Evolutionary conservation across 169 alveolate genomes (phyloP).

Genomic region (Plasmodium vinckei): DNA sequence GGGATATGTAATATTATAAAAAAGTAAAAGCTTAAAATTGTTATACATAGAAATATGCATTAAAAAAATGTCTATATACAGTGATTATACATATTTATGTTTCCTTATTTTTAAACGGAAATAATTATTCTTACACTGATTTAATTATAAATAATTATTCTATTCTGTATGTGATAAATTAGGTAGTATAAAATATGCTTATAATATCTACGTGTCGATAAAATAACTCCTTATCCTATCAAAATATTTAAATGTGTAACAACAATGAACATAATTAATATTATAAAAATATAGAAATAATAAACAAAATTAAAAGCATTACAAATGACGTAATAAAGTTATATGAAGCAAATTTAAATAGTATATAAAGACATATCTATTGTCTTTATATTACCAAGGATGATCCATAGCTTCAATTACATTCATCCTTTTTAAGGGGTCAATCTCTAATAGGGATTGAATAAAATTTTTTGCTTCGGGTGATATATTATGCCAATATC

Average conservation of each 20-base stretch:
- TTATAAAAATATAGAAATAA: background rate
- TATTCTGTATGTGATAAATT: background rate
- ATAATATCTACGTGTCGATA: constrained; percentile 20
- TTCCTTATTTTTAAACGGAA: no score
- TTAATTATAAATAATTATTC: background rate
- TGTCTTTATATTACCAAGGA: constrained; percentile 76
- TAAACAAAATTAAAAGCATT: background rate
- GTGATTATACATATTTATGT: no score
- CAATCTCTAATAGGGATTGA: constrained; percentile 51
- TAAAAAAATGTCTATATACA: no score
- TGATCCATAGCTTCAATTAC: constrained; percentile 78
- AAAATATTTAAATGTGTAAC: background rate
- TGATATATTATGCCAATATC: constrained; percentile 78
- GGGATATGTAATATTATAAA: no score
- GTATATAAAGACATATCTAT: background rate
- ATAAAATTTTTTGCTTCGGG: constrained; percentile 78
- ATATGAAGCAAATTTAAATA: background rate
- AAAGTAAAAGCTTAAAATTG: no score
- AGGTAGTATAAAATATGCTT: background rate
- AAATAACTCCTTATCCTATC: constrained; percentile 62
- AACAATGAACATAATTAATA: background rate
- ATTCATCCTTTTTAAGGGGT: constrained; percentile 73
- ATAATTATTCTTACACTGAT: background rate
- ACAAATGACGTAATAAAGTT: background rate
- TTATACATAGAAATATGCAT: no score